Evolutionary conservation across 805 yeast species (phyloP).

Genomic region (Zygosaccharomyces lentus): DNA sequence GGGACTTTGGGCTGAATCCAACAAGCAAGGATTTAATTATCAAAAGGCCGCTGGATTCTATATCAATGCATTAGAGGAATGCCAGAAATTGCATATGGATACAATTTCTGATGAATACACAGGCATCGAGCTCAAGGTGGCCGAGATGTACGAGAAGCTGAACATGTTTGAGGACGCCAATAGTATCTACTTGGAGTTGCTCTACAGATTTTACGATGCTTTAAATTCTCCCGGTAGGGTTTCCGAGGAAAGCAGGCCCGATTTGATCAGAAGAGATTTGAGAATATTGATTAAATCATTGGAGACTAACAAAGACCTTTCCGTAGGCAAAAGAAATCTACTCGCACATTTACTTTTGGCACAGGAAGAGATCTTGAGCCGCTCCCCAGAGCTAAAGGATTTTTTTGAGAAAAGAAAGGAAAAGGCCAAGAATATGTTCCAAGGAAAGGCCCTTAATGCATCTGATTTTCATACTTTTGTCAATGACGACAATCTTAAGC

Average conservation of each 20-base stretch:
- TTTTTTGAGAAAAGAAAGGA: constrained; percentile 34
- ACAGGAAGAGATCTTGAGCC: constrained; percentile 54
- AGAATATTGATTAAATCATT: constrained; percentile 64
- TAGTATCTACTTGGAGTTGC: constrained; percentile 61
- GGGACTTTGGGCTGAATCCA: constrained; percentile 81
- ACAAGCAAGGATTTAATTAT: constrained; percentile 51
- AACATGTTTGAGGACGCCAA: constrained; percentile 60
- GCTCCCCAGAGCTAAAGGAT: constrained; percentile 37
- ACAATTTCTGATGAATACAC: constrained; percentile 75
- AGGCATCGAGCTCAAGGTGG: constrained; percentile 82
- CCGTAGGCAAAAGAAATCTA: constrained; percentile 51
- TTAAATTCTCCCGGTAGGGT: constrained; percentile 41
- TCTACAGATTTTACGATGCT: constrained; percentile 52
- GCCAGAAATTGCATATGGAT: constrained; percentile 50
- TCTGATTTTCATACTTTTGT: constrained; percentile 30
- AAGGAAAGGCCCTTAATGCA: constrained; percentile 14
- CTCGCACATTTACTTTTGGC: constrained; percentile 62
- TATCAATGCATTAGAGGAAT: constrained; percentile 65
- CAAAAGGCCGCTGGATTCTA: constrained; percentile 66
- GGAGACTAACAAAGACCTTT: constrained; percentile 49
- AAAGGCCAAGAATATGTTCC: constrained; percentile 18
- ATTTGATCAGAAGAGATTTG: constrained; percentile 63
- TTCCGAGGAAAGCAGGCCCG: constrained; percentile 42
- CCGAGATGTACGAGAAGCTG: constrained; percentile 78
- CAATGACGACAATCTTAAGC: constrained; percentile 25